Evolutionary conservation across 2,329 filamentous ascomycete species (phyloP).

Genomic region (Diaporthe citrichinensis): DNA sequence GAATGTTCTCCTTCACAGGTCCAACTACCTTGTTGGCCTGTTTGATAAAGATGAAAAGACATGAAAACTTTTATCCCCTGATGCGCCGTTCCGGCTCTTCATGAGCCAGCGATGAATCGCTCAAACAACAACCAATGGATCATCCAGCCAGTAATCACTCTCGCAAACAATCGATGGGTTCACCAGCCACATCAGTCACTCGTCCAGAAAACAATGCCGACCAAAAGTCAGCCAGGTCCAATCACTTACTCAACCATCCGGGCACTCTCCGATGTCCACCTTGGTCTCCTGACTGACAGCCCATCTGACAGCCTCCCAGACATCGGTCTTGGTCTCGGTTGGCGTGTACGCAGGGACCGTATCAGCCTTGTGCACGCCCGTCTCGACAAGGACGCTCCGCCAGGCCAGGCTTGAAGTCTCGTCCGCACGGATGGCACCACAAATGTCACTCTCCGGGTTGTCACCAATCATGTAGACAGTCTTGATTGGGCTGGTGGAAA

Average conservation of each 20-base stretch:
- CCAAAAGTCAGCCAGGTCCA: background rate
- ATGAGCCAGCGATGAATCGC: background rate
- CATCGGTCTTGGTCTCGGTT: conserved; percentile 70
- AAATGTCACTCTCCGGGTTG: conserved; percentile 77
- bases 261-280: conserved; percentile 9
- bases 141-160: background rate
- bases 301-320: conserved; percentile 76
- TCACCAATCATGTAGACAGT: conserved; percentile 83
- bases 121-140: background rate
- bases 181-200: background rate
- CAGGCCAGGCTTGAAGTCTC: conserved; percentile 66
- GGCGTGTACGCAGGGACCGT: conserved; percentile 66
- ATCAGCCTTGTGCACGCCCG: conserved; percentile 71
- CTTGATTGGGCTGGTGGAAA: conserved; percentile 47
- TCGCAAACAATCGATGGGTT: background rate
- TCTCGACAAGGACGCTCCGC: conserved; percentile 77
- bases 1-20: background rate
- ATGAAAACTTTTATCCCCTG: background rate
- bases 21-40: background rate
- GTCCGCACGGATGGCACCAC: conserved; percentile 63
- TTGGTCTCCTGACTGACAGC: conserved; percentile 50
- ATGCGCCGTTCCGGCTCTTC: background rate
- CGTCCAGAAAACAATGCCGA: background rate
- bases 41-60: background rate
- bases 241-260: background rate